Evolutionary conservation across 1,139 yeast species (phyloP).

Genomic region (Insectozyma bohioensis): DNA sequence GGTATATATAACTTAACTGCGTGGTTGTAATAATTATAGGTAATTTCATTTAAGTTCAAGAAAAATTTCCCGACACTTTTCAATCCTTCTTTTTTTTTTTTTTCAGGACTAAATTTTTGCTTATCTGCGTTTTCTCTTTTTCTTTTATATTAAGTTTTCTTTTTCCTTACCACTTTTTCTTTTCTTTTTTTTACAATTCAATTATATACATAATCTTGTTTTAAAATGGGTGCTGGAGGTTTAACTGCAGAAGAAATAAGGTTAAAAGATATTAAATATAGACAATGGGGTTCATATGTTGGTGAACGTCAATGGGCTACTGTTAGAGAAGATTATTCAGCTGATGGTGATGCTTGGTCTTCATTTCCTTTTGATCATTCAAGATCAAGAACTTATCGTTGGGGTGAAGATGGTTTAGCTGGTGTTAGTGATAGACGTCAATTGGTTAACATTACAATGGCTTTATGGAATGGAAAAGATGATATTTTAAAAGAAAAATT

Average conservation of each 20-base stretch:
- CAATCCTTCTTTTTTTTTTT: too few relatives aligned
- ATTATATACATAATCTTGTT: too few relatives aligned
- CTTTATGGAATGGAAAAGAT: slow-evolving; percentile 92
- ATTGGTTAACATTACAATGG: slow-evolving; percentile 71
- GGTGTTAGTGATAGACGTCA: slow-evolving; percentile 91
- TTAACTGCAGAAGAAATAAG: slow-evolving; percentile 67
- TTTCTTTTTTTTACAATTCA: background rate
- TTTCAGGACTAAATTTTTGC: too few relatives aligned
- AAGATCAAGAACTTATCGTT: slow-evolving; percentile 77
- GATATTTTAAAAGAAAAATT: slow-evolving; percentile 82
- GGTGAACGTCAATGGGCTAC: slow-evolving; percentile 95
- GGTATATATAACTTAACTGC: too few relatives aligned
- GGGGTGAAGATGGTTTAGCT: slow-evolving; percentile 98
- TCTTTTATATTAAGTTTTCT: too few relatives aligned
- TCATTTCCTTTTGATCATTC: slow-evolving; percentile 89
- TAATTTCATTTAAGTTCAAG: too few relatives aligned
- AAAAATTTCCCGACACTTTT: too few relatives aligned
- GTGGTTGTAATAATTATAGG: too few relatives aligned
- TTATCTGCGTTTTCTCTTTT: too few relatives aligned
- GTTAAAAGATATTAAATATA: slow-evolving; percentile 68
- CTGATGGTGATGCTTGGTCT: slow-evolving; percentile 90
- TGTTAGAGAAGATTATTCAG: slow-evolving; percentile 89
- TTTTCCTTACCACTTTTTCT: slow-evolving; percentile 3
- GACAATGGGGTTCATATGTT: slow-evolving; percentile 90
- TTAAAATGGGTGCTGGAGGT: too few relatives aligned